Conservation (phyloP, 805 yeast genomes). For the Starmerella riodocensis region DNA sequence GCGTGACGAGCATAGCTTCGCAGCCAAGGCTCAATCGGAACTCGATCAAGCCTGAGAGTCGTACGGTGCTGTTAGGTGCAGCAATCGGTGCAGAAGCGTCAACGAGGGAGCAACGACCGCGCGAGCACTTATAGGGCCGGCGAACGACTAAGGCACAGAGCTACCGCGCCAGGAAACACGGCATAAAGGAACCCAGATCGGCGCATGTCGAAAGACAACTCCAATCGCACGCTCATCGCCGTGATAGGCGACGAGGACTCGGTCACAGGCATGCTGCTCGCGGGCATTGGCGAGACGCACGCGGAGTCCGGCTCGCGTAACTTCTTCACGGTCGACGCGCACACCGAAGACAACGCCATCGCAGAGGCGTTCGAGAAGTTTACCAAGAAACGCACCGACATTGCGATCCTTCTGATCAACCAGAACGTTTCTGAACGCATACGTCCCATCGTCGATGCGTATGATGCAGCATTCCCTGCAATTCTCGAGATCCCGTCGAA, state of each 20-base stretch:
- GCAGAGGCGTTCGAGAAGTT: conserved; percentile 62
- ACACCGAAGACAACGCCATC: conserved; percentile 64
- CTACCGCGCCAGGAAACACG: conserved; percentile 23
- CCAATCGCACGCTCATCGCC: conserved; percentile 72
- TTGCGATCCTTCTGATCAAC: conserved; percentile 83
- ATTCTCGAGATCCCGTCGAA: conserved; percentile 93
- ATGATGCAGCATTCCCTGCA: conserved; percentile 88
- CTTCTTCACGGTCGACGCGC: conserved; percentile 70
- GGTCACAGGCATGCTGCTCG: conserved; percentile 86
- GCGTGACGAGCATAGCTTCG: no score
- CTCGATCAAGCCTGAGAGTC: no score
- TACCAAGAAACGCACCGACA: conserved; percentile 66
- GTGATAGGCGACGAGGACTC: conserved; percentile 97
- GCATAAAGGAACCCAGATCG: not conserved
- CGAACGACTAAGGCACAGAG: no score
- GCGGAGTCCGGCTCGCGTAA: conserved; percentile 49
- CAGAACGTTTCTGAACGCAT: conserved; percentile 91
- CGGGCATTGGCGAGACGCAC: conserved; percentile 84
- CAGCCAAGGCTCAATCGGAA: no score
- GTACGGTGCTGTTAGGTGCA: no score
- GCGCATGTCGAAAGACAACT: conserved; percentile 30
- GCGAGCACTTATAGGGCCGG: no score
- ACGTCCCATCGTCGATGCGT: conserved; percentile 67
- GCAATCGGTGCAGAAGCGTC: no score
- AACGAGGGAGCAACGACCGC: no score